Percentiles rank a stretch among this genome's conserved stretches.
Conservation (phyloP, 495 filamentous ascomycete species). For the Alectoria sarmentosa region DNA sequence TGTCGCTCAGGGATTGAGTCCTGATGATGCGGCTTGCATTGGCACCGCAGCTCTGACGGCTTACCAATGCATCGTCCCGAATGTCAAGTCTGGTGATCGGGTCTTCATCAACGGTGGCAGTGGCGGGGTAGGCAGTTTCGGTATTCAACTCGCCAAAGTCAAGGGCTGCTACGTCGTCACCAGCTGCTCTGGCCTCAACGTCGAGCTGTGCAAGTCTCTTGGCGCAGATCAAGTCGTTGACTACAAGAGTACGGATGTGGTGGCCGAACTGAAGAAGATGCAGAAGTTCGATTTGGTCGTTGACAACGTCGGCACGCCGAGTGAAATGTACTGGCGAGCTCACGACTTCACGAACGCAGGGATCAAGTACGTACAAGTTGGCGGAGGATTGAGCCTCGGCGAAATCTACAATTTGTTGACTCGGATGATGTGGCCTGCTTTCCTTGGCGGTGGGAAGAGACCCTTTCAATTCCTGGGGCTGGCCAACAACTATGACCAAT, state of each 20-base stretch:
- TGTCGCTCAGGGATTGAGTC: slow-evolving; percentile 38
- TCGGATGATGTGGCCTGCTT: slow-evolving; percentile 41
- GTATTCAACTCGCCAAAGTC: slow-evolving; percentile 52
- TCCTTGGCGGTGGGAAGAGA: slow-evolving; percentile 60
- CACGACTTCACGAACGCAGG: slow-evolving; percentile 40
- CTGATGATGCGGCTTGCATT: slow-evolving; percentile 36
- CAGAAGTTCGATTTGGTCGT: slow-evolving; percentile 44
- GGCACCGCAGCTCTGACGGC: slow-evolving; percentile 43
- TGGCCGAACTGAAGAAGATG: slow-evolving; percentile 36
- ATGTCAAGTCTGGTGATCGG: slow-evolving; percentile 39
- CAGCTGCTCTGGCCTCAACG: slow-evolving; percentile 45
- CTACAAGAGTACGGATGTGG: slow-evolving; percentile 44
- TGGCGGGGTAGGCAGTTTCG: slow-evolving; percentile 45
- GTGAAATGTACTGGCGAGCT: slow-evolving; percentile 39
- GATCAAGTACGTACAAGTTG: slow-evolving; percentile 45
- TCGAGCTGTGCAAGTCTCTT: slow-evolving; percentile 42
- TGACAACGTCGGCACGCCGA: slow-evolving; percentile 45
- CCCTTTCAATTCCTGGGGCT: slow-evolving; percentile 31
- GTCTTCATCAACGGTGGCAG: slow-evolving; percentile 56
- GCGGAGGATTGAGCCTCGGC: slow-evolving; percentile 21
- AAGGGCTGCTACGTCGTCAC: slow-evolving; percentile 47
- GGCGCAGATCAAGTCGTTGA: slow-evolving; percentile 55
- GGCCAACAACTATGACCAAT: slow-evolving; percentile 39
- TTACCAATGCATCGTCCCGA: slow-evolving; percentile 44
- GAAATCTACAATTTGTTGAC: slow-evolving; percentile 19